Percentiles rank a stretch among this genome's conserved stretches.
Conservation (phyloP, 164 flowering plant species). For the Chimonanthus salicifolius region DNA sequence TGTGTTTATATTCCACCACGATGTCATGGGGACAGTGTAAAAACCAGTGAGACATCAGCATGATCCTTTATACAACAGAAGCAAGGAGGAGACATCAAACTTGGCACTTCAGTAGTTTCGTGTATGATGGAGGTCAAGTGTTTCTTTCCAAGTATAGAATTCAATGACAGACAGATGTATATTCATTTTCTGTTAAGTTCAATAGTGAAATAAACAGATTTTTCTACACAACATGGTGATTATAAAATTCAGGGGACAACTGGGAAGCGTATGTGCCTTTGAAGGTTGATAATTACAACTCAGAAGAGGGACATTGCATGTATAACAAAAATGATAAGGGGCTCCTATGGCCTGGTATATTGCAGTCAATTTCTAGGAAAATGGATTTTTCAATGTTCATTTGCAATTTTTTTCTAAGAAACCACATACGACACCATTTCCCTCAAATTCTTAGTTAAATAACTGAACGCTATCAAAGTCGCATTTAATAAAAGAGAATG, state of each 20-base stretch:
- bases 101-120: not conserved
- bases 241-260: no score
- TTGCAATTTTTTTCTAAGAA: not conserved
- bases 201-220: not conserved
- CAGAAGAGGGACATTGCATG: no score
- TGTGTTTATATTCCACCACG: not conserved
- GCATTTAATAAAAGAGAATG: no score
- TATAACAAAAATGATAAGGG: no score
- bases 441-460: no score
- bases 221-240: no score
- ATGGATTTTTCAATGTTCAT: not conserved
- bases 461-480: no score
- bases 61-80: conserved; percentile 29
- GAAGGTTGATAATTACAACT: no score
- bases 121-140: not conserved
- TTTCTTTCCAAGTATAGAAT: not conserved
- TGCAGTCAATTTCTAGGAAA: not conserved
- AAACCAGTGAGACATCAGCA: not conserved
- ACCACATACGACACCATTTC: no score
- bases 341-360: no score
- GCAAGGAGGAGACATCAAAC: conserved; percentile 21
- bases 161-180: not conserved
- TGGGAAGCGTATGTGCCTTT: no score
- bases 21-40: not conserved
- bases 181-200: not conserved